These are phyloP conservation scores for Dioszegia aurantiaca DNA, from an alignment of 768 basidiomycete genomes.

Conservation along the genomic window DNA sequence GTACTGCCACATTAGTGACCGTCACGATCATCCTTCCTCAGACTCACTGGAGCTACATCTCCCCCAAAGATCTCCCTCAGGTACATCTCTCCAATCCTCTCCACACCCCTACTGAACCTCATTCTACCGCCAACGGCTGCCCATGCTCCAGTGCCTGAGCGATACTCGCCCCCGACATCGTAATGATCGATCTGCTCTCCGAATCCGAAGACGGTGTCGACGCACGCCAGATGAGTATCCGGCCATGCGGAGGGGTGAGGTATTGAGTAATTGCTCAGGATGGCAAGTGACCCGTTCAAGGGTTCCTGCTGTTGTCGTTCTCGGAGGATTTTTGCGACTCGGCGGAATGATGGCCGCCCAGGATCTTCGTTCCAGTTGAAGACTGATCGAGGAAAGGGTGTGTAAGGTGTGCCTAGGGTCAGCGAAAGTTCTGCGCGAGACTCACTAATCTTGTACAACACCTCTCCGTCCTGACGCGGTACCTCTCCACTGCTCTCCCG, in stretches of 20 bases:
- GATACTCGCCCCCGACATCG: constrained; percentile 14
- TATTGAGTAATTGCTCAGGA: constrained; percentile 14
- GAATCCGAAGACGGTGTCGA: constrained; percentile 17
- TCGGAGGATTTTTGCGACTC: constrained; percentile 10
- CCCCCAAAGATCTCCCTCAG: constrained; percentile 14
- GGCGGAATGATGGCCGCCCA: constrained; percentile 11
- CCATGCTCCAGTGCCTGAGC: constrained; percentile 19
- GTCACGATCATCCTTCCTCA: not conserved
- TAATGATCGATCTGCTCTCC: constrained; percentile 16
- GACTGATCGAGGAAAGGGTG: constrained; percentile 15
- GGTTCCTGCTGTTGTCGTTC: not conserved
- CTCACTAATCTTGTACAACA: constrained; percentile 5
- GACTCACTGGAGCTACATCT: constrained; percentile 7
- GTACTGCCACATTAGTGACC: not conserved
- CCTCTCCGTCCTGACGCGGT: not conserved
- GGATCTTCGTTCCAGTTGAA: constrained; percentile 16
- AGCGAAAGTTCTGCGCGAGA: not conserved
- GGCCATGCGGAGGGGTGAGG: constrained; percentile 14
- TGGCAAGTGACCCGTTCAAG: constrained; percentile 5
- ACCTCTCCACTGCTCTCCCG: constrained; percentile 9
- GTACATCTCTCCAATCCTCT: constrained; percentile 17
- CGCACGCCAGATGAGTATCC: constrained; percentile 15
- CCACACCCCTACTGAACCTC: constrained; percentile 17
- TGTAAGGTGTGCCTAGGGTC: constrained; percentile 14
- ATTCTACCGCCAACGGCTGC: constrained; percentile 10